Base-by-base conservation (phyloP, 257 asterid genomes). In the Salvia splendens region DNA sequence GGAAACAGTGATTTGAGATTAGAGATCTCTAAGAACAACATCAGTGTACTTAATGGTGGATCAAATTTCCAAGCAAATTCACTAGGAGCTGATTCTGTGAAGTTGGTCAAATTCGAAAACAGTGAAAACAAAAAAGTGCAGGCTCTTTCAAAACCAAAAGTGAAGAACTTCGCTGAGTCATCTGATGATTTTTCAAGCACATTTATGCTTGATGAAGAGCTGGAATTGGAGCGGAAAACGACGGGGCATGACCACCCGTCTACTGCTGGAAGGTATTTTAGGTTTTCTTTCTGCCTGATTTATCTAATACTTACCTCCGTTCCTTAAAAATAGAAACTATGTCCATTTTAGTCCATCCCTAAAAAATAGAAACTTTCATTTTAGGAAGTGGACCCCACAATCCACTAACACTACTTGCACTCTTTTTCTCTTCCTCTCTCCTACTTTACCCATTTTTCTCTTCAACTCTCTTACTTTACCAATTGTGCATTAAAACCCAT, bases 131-230 rank as follows among this genome's bases (percentile, higher is more conserved):
- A 52, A 63, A 47, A 47, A 17, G 33, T 16, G 49, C 74, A 65
- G 67, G 62, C 55, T 47, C 54, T 73, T 67, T 65, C 94, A 32
- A 71, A 65, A 74, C 61, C 55, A 43, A 60, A 66, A 46, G 59
- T 33, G 36, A 77, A 78, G 63, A 79, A 76, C 50, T 43, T 75
- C 45, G 87, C 83, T 65, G 91, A 78, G 78, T 76, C 73, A 3
- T 77, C 88, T 56, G 68, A 75, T 82, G 89, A 86, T 68, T 86
- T 82, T 80, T 81, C 88, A 54, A 84, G 75, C 87, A 84, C 97
- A 60, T 86, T 88, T 75, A 79, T 82, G 89, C 85, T 88, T 16
- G 96, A 88, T 56, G 95, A 93, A 77, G 97, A 93, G 87, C 87
- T 90, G 74, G 99, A 90, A 60, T 47, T 77, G 76, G 91, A 81